Percentiles rank a stretch among this genome's conserved stretches.
These are phyloP conservation scores for Diaporthe citriasiana DNA, from an alignment of 2,329 filamentous ascomycete species.

Conservation along the genomic window DNA sequence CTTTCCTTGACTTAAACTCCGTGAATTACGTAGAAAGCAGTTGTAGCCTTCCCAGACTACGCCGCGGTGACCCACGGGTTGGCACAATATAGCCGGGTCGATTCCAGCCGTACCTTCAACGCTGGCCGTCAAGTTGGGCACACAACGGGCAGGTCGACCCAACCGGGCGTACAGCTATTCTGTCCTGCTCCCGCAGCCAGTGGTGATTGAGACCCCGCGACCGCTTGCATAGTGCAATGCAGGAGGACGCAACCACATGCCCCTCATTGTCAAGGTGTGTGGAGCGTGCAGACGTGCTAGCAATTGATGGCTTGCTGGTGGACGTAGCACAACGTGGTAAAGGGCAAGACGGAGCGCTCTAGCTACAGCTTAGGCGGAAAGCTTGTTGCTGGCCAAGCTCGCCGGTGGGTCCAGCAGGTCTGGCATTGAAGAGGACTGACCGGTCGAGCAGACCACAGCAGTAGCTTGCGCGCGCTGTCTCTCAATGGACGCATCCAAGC, in stretches of 20 bases:
- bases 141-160: not conserved
- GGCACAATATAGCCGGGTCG: not conserved
- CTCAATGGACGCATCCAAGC: not conserved
- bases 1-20: not conserved
- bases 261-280: not conserved
- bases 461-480: conserved; percentile 18
- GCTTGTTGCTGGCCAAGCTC: conserved; percentile 18
- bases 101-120: not conserved
- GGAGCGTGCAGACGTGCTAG: not conserved
- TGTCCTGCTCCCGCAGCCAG: not conserved
- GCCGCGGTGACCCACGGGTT: not conserved
- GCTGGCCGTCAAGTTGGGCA: not conserved
- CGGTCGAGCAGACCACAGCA: conserved; percentile 17
- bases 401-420: not conserved
- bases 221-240: not conserved
- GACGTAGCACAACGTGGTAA: conserved; percentile 6
- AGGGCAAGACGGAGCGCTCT: conserved; percentile 10
- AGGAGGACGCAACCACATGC: not conserved
- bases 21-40: not conserved
- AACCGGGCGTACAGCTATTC: too few relatives aligned
- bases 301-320: conserved; percentile 1
- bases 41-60: not conserved
- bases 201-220: not conserved
- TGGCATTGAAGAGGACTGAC: not conserved
- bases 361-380: conserved; percentile 15